Evolutionary conservation across 352 stramenopile genomes (phyloP).

Genomic region (Globisporangium cylindrosporum): DNA sequence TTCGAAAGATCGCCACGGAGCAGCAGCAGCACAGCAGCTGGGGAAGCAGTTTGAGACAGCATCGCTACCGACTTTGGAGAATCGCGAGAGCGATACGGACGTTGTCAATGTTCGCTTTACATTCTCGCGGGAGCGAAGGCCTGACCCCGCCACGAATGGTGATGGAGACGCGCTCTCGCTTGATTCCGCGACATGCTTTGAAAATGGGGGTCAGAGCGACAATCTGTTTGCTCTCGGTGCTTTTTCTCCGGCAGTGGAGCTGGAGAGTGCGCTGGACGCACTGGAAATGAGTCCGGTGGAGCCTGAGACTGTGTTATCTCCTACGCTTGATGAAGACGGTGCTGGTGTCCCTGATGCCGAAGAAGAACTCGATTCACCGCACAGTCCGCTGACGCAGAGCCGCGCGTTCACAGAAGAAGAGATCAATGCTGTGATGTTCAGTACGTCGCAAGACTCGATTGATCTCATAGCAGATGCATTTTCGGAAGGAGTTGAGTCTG

Average conservation of each 20-base stretch:
- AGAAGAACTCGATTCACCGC: not conserved
- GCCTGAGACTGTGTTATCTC: not conserved
- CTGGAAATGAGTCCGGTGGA: constrained; percentile 1
- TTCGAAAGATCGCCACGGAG: not conserved
- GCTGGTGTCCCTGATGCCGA: not conserved
- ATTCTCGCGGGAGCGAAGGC: constrained; percentile 34
- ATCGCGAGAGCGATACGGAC: constrained; percentile 27
- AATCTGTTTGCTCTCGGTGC: constrained; percentile 31
- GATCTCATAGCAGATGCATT: constrained; percentile 22
- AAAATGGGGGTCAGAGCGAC: not conserved
- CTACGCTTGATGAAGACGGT: not conserved
- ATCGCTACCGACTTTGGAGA: not conserved
- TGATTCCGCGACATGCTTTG: not conserved
- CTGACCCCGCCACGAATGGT: not conserved
- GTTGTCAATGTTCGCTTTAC: constrained; percentile 59
- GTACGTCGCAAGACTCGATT: constrained; percentile 27
- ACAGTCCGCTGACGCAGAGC: not conserved
- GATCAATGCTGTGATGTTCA: constrained; percentile 20
- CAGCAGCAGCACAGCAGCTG: not conserved
- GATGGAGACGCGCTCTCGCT: not conserved
- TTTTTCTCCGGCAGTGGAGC: constrained; percentile 53
- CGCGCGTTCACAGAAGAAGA: constrained; percentile 1
- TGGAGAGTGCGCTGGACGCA: constrained; percentile 46
- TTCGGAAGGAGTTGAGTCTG: not conserved
- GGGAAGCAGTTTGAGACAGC: constrained; percentile 7